Base-by-base conservation (phyloP, 176 grass and related monocot genomes). In the Aegilops umbellulata region DNA sequence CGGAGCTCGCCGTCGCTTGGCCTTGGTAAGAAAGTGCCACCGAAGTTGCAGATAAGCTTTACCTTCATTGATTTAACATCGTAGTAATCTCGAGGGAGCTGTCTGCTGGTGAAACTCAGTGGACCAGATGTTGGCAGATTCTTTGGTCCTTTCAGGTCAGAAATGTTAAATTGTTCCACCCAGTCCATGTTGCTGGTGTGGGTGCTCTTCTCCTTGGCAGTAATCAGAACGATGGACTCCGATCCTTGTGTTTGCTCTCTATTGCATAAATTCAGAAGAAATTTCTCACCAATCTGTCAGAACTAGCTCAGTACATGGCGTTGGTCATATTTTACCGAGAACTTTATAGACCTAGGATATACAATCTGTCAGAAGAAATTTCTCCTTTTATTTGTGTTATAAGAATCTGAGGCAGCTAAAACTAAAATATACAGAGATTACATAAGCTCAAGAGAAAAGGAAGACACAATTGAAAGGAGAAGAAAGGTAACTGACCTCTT, bases 31-130 rank as follows among this genome's bases (percentile, higher is more conserved):
- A 98, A 95, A 65, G 36, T 87, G 11, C 93, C 93, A 11, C 92
- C 90, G 77, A 94, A 94, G 76, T 88, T 98, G 74, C 93, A 98
- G 19, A 95, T 84, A 61, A 94, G 90, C 66, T 94, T 98, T 80
- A 95, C 84, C 69, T 41, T 91, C 77, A 24, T 87, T 75, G 60
- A 77, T 75, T 81, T 60, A 61, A 69, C 47, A 81, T 84, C 32
- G 39, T 74, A 75, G 61, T 35, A 7, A 13, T 66, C 84, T 32
- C 61, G 84, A 67, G 81, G 12, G 80, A 79, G 80, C 34, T 14
- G 69, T 42, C 30, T 83, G 79, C 65, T 69, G 17, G 47, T 76
- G 22, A n/a, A 77, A 76, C 29, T 31, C 62, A 74, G 61, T 71
- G 84, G 88, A 82, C 62, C 65, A 68, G 74, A 89, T 76, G n/a